Evolutionary conservation across 2,329 filamentous ascomycete genomes (phyloP), one percentile per base, ranked within the genome.

Genomic region (Daldinia sp.): DNA sequence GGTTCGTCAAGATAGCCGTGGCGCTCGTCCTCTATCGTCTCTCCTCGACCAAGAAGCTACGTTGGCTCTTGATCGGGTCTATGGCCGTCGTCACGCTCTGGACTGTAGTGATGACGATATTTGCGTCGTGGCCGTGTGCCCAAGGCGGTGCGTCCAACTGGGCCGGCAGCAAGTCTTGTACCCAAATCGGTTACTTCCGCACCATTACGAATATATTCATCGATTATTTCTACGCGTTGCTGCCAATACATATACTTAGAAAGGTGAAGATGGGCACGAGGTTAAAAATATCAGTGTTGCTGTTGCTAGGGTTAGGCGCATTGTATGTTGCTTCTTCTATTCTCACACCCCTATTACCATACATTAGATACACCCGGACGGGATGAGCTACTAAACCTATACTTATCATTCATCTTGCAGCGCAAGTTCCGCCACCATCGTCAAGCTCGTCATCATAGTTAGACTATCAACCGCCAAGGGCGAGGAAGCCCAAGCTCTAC

Each of bases 191-290:
- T 11, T 73, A 74, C 50, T 75, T 76, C 54, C 74, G 74, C 37
- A 76, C 72, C 4, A 71, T 72, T 15, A 73, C 71, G 32, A 76
- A 76, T 27, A 74, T 76, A 32, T 70, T 75, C 59, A 74, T 76
- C 67, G 74, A 76, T 61, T 76, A 75, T 54, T 76, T 76, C 51
- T 75, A 75, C 37, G 73, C 74, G 29, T 53, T 76, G 1, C 48
- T 75, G 11, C 74, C 74, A 1, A 48, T 75, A 1, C 68, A 58
- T 13, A 74, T 76, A 45, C 70, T 76, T 10, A 67, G 72, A 59
- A 68, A 71, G 3, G 69, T 72, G 0, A 69, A 70, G 34, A 72
- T 76, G 70, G 70, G 67, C 21, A 54, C 32, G 2, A 67, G 63
- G 25, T 58, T 75, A 10, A 76, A 76, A 62, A 10, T 73, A 3